Percentiles rank a stretch among this genome's conserved stretches.
phyloP scores from a whole-genome alignment of 2,329 filamentous ascomycete genomes.

The Colletotrichum costaricense region DNA sequence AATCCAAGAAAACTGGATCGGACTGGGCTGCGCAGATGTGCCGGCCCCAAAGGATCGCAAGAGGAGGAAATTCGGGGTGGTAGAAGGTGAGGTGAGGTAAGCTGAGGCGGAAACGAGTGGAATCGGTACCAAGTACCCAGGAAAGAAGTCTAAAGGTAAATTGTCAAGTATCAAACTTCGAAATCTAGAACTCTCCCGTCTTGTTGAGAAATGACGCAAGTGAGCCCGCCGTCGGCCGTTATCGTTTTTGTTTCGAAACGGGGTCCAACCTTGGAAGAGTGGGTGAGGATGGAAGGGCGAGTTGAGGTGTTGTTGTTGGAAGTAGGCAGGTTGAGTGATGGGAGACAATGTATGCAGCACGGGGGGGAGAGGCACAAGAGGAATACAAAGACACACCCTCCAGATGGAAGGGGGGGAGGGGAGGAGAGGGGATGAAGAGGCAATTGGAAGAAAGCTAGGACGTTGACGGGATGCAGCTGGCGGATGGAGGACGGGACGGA shows the following conservation, averaged over 20 bases:
- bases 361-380: neutral
- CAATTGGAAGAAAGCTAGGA: slow-evolving; percentile 10
- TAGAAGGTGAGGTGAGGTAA: slow-evolving; percentile 13
- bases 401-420: slow-evolving; percentile 22
- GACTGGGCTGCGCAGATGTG: neutral
- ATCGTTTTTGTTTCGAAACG: slow-evolving; percentile 15
- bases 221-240: slow-evolving; percentile 7
- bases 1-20: slow-evolving; percentile 8
- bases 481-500: slow-evolving; percentile 15
- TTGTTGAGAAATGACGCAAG: slow-evolving; percentile 16
- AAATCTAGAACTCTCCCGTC: neutral
- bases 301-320: neutral
- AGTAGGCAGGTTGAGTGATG: neutral
- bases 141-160: slow-evolving; percentile 3
- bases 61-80: neutral
- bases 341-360: neutral
- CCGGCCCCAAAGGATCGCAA: slow-evolving; percentile 2
- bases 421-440: slow-evolving; percentile 8
- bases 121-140: slow-evolving; percentile 65
- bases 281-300: neutral
- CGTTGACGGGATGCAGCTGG: neutral
- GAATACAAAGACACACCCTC: slow-evolving; percentile 2
- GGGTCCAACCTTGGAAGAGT: slow-evolving; percentile 10
- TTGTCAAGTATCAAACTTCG: neutral
- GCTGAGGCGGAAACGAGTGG: slow-evolving; percentile 56